These are phyloP conservation scores for Oryza nivara DNA, from an alignment of 176 grass and related monocot species.

Conservation along the genomic window DNA sequence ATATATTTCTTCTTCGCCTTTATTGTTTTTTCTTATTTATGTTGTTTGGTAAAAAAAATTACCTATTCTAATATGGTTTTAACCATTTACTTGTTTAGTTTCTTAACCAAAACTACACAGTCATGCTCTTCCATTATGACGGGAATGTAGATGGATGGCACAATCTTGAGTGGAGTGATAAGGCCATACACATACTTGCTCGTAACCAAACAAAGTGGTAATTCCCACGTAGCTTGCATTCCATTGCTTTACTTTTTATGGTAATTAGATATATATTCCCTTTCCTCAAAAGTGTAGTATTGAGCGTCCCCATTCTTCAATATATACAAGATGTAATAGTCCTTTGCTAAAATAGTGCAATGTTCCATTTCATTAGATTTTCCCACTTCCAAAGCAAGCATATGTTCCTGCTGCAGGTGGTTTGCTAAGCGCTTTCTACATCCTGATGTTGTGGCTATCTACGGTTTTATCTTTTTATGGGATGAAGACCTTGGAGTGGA, in stretches of 20 bases:
- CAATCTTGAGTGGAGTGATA: conserved; percentile 79
- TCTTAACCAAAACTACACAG: conserved; percentile 75
- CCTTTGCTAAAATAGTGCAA: background rate
- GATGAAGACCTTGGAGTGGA: conserved; percentile 99
- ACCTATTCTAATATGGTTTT: conserved; percentile 25
- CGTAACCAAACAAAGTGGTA: conserved; percentile 99
- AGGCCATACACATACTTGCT: conserved; percentile 84
- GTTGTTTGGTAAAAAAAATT: background rate
- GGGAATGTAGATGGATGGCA: conserved; percentile 93
- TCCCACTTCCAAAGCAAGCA: background rate
- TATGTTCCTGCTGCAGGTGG: conserved; percentile 63
- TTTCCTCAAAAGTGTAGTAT: background rate
- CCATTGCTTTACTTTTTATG: background rate
- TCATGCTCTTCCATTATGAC: conserved; percentile 97
- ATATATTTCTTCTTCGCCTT: background rate
- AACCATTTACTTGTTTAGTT: conserved; percentile 57
- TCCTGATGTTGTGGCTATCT: conserved; percentile 76
- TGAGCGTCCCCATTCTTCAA: background rate
- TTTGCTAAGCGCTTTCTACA: conserved; percentile 98
- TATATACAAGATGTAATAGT: background rate
- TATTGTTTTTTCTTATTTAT: background rate
- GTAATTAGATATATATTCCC: background rate
- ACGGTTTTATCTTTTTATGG: conserved; percentile 94
- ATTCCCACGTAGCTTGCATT: background rate
- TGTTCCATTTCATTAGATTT: background rate